These are phyloP conservation scores for Capsaspora owczarzaki DNA, from an alignment of 78 protist genomes.

Conservation along the genomic window DNA sequence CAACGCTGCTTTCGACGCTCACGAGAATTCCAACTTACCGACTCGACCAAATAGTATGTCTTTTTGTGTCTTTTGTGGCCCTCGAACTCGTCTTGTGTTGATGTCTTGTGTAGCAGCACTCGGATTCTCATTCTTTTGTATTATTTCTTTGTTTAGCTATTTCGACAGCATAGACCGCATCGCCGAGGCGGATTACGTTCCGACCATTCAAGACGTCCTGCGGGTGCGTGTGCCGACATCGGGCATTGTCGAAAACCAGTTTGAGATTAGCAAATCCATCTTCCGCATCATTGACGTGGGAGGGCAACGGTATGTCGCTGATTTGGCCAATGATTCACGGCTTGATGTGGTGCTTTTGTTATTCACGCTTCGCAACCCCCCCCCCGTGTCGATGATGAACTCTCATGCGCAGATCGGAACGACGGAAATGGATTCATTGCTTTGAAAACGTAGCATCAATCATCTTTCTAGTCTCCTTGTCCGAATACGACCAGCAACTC, in stretches of 20 bases:
- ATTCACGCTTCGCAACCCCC: too few species aligned
- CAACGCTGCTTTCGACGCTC: slow-evolving; percentile 49
- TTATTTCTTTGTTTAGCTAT: slow-evolving; percentile 33
- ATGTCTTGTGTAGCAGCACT: background rate
- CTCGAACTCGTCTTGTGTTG: background rate
- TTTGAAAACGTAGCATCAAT: slow-evolving; percentile 46
- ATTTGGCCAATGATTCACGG: too few species aligned
- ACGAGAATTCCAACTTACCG: slow-evolving; percentile 75
- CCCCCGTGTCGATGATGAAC: too few species aligned
- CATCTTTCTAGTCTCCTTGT: slow-evolving; percentile 30
- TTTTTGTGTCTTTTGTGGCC: background rate
- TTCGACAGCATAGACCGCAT: slow-evolving; percentile 53
- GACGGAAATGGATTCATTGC: slow-evolving; percentile 76
- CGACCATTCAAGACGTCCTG: slow-evolving; percentile 84
- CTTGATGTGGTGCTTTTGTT: too few species aligned
- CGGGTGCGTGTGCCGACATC: slow-evolving; percentile 83
- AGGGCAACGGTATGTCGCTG: slow-evolving; percentile 81
- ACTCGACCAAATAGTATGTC: slow-evolving; percentile 72
- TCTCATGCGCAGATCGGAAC: too few species aligned
- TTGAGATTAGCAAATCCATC: slow-evolving; percentile 30
- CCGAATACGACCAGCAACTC: slow-evolving; percentile 34
- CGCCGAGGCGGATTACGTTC: slow-evolving; percentile 56
- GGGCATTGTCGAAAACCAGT: slow-evolving; percentile 79
- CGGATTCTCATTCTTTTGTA: background rate
- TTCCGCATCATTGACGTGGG: slow-evolving; percentile 84